Conservation (phyloP, 305 asterid genomes). For the Rubia tinctorum region DNA sequence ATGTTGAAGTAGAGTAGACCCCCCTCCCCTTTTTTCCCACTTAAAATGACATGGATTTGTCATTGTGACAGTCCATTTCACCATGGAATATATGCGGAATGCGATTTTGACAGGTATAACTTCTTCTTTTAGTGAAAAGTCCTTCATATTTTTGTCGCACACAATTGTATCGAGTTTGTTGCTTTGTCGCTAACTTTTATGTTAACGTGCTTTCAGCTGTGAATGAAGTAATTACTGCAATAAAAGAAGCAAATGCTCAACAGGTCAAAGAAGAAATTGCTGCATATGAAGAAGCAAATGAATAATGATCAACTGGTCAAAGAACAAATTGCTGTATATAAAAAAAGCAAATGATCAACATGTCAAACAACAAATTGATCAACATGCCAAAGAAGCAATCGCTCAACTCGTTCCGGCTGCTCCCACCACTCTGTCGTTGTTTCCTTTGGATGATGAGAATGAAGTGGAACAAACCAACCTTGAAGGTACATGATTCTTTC, state of each 20-base stretch:
- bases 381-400: too few relatives aligned
- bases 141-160: too few relatives aligned
- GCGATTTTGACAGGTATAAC: background rate
- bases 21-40: background rate
- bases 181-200: too few relatives aligned
- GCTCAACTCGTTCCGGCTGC: background rate
- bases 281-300: too few relatives aligned
- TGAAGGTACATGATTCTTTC: background rate
- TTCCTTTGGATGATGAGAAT: background rate
- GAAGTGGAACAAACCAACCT: background rate
- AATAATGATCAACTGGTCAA: too few relatives aligned
- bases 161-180: too few relatives aligned
- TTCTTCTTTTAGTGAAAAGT: background rate
- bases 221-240: background rate
- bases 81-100: background rate
- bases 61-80: background rate
- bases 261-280: too few relatives aligned
- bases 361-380: too few relatives aligned
- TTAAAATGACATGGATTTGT: background rate
- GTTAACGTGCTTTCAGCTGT: background rate
- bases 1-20: too few relatives aligned
- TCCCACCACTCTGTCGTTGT: background rate
- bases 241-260: too few relatives aligned
- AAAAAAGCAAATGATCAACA: too few relatives aligned
- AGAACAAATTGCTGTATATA: too few relatives aligned